These are phyloP conservation scores for Ceratobasidium sp. DNA, from an alignment of 1,284 basidiomycete genomes.

Conservation along the genomic window DNA sequence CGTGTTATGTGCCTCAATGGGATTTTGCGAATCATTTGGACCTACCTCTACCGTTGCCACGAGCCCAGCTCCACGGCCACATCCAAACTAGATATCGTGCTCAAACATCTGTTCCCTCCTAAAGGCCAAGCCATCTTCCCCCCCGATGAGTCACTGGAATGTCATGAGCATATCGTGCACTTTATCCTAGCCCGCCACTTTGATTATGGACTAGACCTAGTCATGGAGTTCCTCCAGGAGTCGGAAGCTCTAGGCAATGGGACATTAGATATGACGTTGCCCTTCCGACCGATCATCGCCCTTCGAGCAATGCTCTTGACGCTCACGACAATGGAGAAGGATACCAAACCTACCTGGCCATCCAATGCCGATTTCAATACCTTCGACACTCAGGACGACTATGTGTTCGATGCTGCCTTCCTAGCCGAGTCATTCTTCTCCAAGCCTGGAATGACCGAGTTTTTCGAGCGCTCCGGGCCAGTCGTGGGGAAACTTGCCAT, in stretches of 20 bases:
- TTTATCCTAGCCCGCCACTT: constrained; percentile 85
- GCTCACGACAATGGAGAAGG: constrained; percentile 72
- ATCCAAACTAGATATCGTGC: constrained; percentile 75
- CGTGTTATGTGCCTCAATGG: constrained; percentile 83
- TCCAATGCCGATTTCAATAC: constrained; percentile 71
- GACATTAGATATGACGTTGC: constrained; percentile 57
- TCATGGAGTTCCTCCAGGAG: constrained; percentile 80
- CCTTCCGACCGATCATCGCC: constrained; percentile 77
- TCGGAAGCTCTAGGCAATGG: constrained; percentile 45
- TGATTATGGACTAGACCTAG: constrained; percentile 84
- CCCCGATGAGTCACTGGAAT: constrained; percentile 76
- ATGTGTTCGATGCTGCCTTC: constrained; percentile 65
- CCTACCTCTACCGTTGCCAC: constrained; percentile 91
- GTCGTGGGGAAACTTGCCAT: constrained; percentile 68
- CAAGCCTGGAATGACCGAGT: constrained; percentile 77
- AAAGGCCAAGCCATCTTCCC: constrained; percentile 70
- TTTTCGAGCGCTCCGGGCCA: constrained; percentile 71
- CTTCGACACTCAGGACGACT: constrained; percentile 63
- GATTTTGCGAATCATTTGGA: constrained; percentile 86
- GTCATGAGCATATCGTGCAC: constrained; percentile 81
- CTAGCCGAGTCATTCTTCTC: constrained; percentile 60
- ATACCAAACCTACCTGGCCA: constrained; percentile 78
- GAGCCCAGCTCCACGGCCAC: constrained; percentile 82
- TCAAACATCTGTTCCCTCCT: constrained; percentile 82
- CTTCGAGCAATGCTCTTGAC: constrained; percentile 81